Evolutionary conservation across 495 filamentous ascomycete genomes (phyloP), one percentile per base, ranked within the genome.

Genomic region (Tetracladium setigerum): DNA sequence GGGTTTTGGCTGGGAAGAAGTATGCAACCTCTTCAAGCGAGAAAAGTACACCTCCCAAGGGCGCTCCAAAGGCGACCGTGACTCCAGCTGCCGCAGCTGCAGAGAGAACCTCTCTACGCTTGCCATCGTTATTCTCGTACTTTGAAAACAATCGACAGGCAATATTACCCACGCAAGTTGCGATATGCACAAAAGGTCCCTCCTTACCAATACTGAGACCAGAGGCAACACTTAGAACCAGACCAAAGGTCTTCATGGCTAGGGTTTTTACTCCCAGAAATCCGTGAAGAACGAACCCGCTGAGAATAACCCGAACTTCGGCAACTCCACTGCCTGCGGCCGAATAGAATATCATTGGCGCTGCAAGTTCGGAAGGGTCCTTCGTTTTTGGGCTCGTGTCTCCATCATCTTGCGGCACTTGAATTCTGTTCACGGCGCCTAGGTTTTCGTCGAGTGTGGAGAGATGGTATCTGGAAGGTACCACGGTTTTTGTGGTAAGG

Each of bases 1-100:
- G 78, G 2, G 91, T 96, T 67, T 98, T 97, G n/a, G 92, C 86
- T 4, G 91, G 92, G 64, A 96, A 96, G 62, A 95, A 98, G 63
- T 98, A 98, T 62, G 84, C 77, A 19, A 95, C 88, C 73, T 97
- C 91, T 65, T 97, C 91, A 18, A 97, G 67, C 45, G 89, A 88
- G 63, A 97, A 97, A 7, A 97, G 74, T 12, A 97, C 91, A 32
- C 91, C 91, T 9, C 88, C 87, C 41, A 96, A 83, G 10, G 91
- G 91, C 1, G 91, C 89, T 19, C 91, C 91, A 62, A 97, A 97
- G 16, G 91, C 91, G 14, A 97, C 91, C 13, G 89, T 88, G 24
- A 97, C 91, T 53, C 91, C 91, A 41, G 87, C 88, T 5, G 91
- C 90, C 5, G 91, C 90, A 41, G 86, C 88, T 2, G 91, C 91